These are phyloP conservation scores for Neonectria magnoliae DNA, from an alignment of 2,329 filamentous ascomycete species.

Conservation along the genomic window DNA sequence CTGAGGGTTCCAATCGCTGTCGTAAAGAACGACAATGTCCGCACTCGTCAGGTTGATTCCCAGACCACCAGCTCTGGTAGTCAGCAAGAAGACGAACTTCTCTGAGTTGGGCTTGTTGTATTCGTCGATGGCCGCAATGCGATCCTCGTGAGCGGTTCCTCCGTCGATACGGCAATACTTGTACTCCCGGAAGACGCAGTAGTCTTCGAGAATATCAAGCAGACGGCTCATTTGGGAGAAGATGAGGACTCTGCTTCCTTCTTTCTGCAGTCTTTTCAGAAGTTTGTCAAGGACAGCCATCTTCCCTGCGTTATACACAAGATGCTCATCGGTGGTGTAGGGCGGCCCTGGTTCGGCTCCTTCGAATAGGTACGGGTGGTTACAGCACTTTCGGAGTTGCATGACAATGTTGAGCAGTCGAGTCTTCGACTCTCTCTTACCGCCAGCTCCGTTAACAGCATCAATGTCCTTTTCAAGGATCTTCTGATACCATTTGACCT, in stretches of 20 bases:
- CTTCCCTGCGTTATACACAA: conserved; percentile 93
- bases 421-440: conserved; percentile 97
- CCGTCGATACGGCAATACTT: conserved; percentile 98
- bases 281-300: conserved; percentile 98
- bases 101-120: conserved; percentile 97
- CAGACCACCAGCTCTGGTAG: conserved; percentile 92
- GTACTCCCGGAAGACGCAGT: conserved; percentile 94
- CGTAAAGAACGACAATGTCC: conserved; percentile 95
- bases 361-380: conserved; percentile 97
- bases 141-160: conserved; percentile 95
- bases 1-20: conserved; percentile 99
- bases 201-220: conserved; percentile 96
- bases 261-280: conserved; percentile 80
- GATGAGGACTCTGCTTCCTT: conserved; percentile 95
- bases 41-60: conserved; percentile 96
- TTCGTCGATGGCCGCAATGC: conserved; percentile 96
- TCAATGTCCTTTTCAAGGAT: conserved; percentile 99
- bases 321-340: conserved; percentile 97
- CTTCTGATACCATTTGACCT: conserved; percentile 98
- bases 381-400: conserved; percentile 98
- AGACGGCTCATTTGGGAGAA: conserved; percentile 99
- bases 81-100: conserved; percentile 95
- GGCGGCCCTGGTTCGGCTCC: conserved; percentile 96
- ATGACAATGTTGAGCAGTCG: conserved; percentile 98
- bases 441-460: conserved; percentile 94